phyloP scores from a whole-genome alignment of 768 basidiomycete genomes.

The Tylopilus plumbeoviolaceoides region DNA sequence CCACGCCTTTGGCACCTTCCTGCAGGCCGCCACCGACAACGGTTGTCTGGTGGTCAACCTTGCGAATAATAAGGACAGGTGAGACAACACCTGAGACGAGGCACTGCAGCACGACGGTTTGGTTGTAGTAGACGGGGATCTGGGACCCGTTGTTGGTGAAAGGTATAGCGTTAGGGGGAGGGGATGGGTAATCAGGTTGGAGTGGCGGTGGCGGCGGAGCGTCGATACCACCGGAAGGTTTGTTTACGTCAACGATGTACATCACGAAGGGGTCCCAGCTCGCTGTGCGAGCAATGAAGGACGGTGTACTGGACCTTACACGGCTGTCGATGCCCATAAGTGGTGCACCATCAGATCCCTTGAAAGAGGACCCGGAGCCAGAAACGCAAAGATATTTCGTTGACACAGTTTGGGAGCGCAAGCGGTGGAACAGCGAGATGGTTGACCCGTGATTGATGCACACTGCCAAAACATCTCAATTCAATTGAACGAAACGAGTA shows the following conservation, averaged over 20 bases:
- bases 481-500: conserved; percentile 10
- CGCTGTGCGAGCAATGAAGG: conserved; percentile 85
- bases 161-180: conserved; percentile 86
- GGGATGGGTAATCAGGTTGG: conserved; percentile 86
- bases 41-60: conserved; percentile 86
- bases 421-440: conserved; percentile 92
- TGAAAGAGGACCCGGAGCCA: conserved; percentile 88
- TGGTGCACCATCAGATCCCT: conserved; percentile 87
- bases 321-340: conserved; percentile 77
- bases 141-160: conserved; percentile 80
- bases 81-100: conserved; percentile 91
- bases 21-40: conserved; percentile 89
- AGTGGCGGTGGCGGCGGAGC: conserved; percentile 77
- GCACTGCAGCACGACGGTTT: conserved; percentile 93
- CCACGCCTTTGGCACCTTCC: conserved; percentile 81
- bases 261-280: conserved; percentile 96
- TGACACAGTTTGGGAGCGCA: conserved; percentile 91
- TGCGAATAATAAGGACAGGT: conserved; percentile 90
- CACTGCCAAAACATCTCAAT: conserved; percentile 43
- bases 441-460: conserved; percentile 96
- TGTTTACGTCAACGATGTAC: conserved; percentile 94
- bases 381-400: conserved; percentile 95
- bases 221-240: conserved; percentile 73
- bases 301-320: conserved; percentile 68
- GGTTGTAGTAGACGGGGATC: conserved; percentile 94